A percentile compares a stretch with the other conserved stretches of the same genome.
Evolutionary conservation across 768 basidiomycete genomes (phyloP).

Genomic region (Leccinum variicolor): DNA sequence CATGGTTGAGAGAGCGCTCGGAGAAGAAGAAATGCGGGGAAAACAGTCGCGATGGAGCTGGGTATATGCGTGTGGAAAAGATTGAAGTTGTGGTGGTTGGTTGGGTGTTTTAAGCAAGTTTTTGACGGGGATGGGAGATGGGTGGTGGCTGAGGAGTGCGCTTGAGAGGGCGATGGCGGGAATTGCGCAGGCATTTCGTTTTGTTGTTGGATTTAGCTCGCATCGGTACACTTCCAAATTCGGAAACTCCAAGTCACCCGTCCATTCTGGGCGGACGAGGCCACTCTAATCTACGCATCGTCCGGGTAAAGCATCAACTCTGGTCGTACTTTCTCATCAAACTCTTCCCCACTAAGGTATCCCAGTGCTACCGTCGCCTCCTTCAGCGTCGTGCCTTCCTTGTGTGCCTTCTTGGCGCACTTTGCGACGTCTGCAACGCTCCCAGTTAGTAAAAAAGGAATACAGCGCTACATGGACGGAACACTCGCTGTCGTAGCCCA

Average conservation of each 20-base stretch:
- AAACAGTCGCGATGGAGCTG: background rate
- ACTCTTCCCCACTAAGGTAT: conserved; percentile 84
- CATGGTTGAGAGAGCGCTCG: conserved; percentile 40
- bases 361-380: conserved; percentile 89
- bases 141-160: conserved; percentile 17
- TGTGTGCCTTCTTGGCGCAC: conserved; percentile 99
- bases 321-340: conserved; percentile 90
- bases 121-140: background rate
- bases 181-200: conserved; percentile 33
- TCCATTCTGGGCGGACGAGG: conserved; percentile 28
- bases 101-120: background rate
- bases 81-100: background rate
- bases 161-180: conserved; percentile 30
- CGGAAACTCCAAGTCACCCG: conserved; percentile 24
- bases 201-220: conserved; percentile 36
- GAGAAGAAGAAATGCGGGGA: background rate
- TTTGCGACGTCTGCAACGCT: conserved; percentile 81
- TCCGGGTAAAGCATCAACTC: conserved; percentile 86
- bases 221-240: conserved; percentile 32
- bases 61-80: background rate
- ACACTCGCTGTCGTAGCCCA: conserved; percentile 93
- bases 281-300: conserved; percentile 33
- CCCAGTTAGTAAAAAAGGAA: conserved; percentile 7
- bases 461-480: background rate
- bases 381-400: conserved; percentile 94